A percentile compares a stretch with the other conserved stretches of the same genome.
Evolutionary conservation across 2,329 filamentous ascomycete genomes (phyloP).

Genomic region (Camptophora hylomeconis): DNA sequence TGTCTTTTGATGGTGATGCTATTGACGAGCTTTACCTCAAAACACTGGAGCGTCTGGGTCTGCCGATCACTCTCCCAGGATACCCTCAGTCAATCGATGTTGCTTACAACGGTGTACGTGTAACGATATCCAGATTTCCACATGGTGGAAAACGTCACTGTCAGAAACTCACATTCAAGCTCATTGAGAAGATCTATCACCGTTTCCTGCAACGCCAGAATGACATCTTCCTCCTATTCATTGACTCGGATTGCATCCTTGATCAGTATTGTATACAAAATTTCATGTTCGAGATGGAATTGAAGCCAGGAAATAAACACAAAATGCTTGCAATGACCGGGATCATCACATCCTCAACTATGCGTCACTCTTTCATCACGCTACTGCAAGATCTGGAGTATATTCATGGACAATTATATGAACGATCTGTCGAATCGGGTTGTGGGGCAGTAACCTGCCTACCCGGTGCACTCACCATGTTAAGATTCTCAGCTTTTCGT

Average conservation of each 20-base stretch:
- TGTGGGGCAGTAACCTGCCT: conserved; percentile 91
- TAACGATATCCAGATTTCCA: conserved; percentile 83
- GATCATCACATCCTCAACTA: conserved; percentile 87
- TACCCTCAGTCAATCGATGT: conserved; percentile 90
- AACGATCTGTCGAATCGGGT: conserved; percentile 86
- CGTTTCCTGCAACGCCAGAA: conserved; percentile 79
- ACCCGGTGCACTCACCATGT: conserved; percentile 85
- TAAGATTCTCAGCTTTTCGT: conserved; percentile 90
- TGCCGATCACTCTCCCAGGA: conserved; percentile 59
- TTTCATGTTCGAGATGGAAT: conserved; percentile 97
- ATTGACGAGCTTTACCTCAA: conserved; percentile 81
- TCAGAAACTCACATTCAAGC: conserved; percentile 82
- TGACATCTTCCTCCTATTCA: conserved; percentile 89
- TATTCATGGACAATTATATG: conserved; percentile 90
- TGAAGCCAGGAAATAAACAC: conserved; percentile 80
- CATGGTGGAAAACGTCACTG: conserved; percentile 91
- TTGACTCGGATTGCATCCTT: conserved; percentile 92
- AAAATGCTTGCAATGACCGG: conserved; percentile 98
- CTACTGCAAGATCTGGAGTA: conserved; percentile 97
- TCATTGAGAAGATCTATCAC: conserved; percentile 85
- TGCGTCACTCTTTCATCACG: conserved; percentile 78
- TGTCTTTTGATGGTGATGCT: conserved; percentile 85
- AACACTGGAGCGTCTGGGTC: conserved; percentile 72
- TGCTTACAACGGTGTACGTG: conserved; percentile 63
- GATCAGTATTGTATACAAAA: conserved; percentile 88